Evolutionary conservation across 1,139 yeast genomes (phyloP).

Genomic region (Yamadazyma jaroonii): DNA sequence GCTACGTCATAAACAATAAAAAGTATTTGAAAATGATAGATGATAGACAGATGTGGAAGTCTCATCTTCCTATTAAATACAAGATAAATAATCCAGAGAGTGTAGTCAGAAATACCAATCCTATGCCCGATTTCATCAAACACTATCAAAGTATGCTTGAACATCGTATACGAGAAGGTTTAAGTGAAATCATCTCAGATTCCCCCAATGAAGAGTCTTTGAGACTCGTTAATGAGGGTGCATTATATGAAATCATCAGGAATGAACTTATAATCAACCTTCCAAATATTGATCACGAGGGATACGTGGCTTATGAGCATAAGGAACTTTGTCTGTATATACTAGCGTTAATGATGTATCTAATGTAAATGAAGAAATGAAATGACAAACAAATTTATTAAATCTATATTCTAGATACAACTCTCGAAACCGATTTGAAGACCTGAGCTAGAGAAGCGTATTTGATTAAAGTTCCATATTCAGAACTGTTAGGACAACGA

Average conservation of each 20-base stretch:
- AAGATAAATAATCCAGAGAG: slow-evolving; percentile 7
- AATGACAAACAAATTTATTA: slow-evolving; percentile 3
- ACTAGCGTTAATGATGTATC: slow-evolving; percentile 12
- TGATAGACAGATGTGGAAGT: slow-evolving; percentile 7
- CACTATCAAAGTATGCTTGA: slow-evolving; percentile 7
- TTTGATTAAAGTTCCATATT: slow-evolving; percentile 14
- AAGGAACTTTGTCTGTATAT: slow-evolving; percentile 12
- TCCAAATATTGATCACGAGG: slow-evolving; percentile 9
- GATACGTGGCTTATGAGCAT: slow-evolving; percentile 6
- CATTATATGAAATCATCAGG: slow-evolving; percentile 5
- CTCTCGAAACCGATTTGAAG: slow-evolving; percentile 18
- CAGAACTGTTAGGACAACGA: slow-evolving; percentile 11
- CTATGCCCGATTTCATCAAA: slow-evolving; percentile 3
- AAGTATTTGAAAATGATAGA: slow-evolving; percentile 7
- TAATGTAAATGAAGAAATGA: slow-evolving; percentile 6
- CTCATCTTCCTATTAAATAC: slow-evolving; percentile 12
- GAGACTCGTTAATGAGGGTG: slow-evolving; percentile 6
- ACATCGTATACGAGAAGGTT: slow-evolving; percentile 5
- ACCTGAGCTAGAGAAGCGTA: slow-evolving; percentile 22
- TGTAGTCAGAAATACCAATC: not conserved
- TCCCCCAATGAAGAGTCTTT: slow-evolving; percentile 6
- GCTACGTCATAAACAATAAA: slow-evolving; percentile 12
- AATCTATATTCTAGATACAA: slow-evolving; percentile 13
- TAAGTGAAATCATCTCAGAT: not conserved
- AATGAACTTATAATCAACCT: slow-evolving; percentile 5